These are phyloP conservation scores for Termitomyces sp. DNA, from an alignment of 768 basidiomycete species.

Conservation along the genomic window DNA sequence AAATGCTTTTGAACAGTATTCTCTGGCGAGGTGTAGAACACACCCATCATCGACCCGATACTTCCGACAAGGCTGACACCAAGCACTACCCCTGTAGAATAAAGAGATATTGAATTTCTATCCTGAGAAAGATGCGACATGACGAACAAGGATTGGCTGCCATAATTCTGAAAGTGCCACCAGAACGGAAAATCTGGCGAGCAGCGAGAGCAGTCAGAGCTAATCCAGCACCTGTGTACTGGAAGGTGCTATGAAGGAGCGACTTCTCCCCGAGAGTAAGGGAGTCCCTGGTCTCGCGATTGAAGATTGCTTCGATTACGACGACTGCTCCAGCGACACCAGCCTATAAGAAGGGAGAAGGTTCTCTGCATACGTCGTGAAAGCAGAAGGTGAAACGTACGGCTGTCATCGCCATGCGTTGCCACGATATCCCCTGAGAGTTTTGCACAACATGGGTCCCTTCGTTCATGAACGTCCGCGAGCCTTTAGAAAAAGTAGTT, in stretches of 20 bases:
- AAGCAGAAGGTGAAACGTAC: constrained; percentile 30
- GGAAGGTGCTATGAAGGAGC: constrained; percentile 75
- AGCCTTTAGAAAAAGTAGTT: constrained; percentile 22
- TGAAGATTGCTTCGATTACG: constrained; percentile 60
- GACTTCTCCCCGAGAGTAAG: constrained; percentile 60
- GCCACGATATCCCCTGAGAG: constrained; percentile 31
- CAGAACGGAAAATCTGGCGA: constrained; percentile 68
- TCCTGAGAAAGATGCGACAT: neutral
- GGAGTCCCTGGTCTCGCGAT: constrained; percentile 74
- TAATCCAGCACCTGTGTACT: constrained; percentile 81
- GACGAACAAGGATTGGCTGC: constrained; percentile 74
- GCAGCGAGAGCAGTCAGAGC: constrained; percentile 76
- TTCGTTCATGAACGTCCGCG: constrained; percentile 52
- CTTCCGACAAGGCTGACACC: constrained; percentile 76
- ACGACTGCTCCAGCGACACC: constrained; percentile 72
- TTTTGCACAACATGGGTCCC: constrained; percentile 26
- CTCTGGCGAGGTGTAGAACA: constrained; percentile 75
- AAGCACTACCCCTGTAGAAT: constrained; percentile 64
- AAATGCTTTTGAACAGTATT: constrained; percentile 72
- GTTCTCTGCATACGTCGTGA: neutral
- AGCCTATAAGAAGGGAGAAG: constrained; percentile 37
- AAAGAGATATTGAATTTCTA: neutral
- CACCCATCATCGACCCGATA: constrained; percentile 85
- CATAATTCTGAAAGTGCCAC: constrained; percentile 72
- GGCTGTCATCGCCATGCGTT: constrained; percentile 42